Conservation (phyloP, 2,329 filamentous ascomycete species). For the Pseudogymnoascus sp. region DNA sequence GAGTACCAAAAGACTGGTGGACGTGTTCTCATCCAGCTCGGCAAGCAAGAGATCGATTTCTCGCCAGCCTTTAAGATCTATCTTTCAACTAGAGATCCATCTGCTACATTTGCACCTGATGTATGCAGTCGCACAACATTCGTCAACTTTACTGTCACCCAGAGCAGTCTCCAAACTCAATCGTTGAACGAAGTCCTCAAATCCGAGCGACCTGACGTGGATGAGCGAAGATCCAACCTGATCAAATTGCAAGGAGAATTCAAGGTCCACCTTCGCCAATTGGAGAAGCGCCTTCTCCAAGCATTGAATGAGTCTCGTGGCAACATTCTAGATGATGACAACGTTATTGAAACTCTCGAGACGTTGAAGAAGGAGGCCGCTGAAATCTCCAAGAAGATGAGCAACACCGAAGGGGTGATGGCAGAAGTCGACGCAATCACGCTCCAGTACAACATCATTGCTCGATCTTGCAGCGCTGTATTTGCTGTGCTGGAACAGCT, state of each 20-base stretch:
- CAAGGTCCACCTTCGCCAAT: slow-evolving; percentile 90
- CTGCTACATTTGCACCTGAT: slow-evolving; percentile 88
- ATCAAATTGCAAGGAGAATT: slow-evolving; percentile 99
- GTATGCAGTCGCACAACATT: slow-evolving; percentile 98
- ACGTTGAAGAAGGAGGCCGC: slow-evolving; percentile 96
- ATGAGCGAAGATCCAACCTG: slow-evolving; percentile 90
- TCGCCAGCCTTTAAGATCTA: slow-evolving; percentile 94
- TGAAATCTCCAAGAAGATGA: slow-evolving; percentile 93
- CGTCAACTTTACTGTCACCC: slow-evolving; percentile 98
- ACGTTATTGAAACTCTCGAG: slow-evolving; percentile 95
- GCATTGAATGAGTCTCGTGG: slow-evolving; percentile 95
- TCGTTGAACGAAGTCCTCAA: slow-evolving; percentile 96
- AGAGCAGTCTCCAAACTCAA: slow-evolving; percentile 96
- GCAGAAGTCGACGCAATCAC: slow-evolving; percentile 95
- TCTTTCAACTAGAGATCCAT: slow-evolving; percentile 90
- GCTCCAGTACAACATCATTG: slow-evolving; percentile 86
- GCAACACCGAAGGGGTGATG: slow-evolving; percentile 96
- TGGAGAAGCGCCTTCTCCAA: slow-evolving; percentile 89
- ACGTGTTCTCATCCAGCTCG: slow-evolving; percentile 94
- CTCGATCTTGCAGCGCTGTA: slow-evolving; percentile 89
- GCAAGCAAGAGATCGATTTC: slow-evolving; percentile 98
- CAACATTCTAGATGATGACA: slow-evolving; percentile 96
- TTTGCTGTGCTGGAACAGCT: slow-evolving; percentile 95
- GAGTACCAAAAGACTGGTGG: slow-evolving; percentile 98
- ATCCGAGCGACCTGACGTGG: slow-evolving; percentile 92